Base-by-base conservation (phyloP, 768 basidiomycete species). In the Leccinum barrowsii region DNA sequence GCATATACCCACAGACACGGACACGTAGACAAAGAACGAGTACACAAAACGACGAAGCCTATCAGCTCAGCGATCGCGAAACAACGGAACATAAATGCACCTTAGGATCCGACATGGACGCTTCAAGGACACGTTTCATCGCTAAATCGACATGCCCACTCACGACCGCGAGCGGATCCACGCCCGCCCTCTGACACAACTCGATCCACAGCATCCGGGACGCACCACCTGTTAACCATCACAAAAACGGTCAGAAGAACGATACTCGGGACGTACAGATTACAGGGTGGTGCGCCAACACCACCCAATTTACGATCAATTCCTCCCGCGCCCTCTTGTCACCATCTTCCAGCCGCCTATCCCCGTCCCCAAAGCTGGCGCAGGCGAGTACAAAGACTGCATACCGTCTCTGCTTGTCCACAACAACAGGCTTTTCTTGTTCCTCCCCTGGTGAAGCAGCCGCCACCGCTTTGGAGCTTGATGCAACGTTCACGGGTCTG, bases 271-370 rank as follows among this genome's bases (percentile, higher is more conserved):
- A 55, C 86, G 61, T 53, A 90, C 89, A 77, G 50, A 85, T 76
- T 46, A 75, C 73, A 7, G 82, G 78, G 73, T 95, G 93, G 69
- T 96, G 92, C 1, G 84, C 84, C 35, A 95, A 66, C 17, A 92
- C 78, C 13, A 93, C 61, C 52, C 83, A 73, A 24, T 88, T 76
- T 1, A 81, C 75, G 17, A 90, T 63, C 24, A 82, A 58, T 3
- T 71, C 67, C 61, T 86, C 84, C 53, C 78, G 73, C 8, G 76
- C 56, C 1, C 65, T 63, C 1, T 63, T 54, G 7, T 81, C 42
- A 11, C 42, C n/a, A 42, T 42, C n/a, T 42, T 42, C n/a, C n/a
- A 42, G 2, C 4, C 10, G 42, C 13, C 77, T 77, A 10, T 80
- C 80, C 0, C 67, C 49, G 2, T 50, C 32, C 0, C 59, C 69